Base-by-base conservation (phyloP, 208 protist species). In the Trypanosoma avium region DNA sequence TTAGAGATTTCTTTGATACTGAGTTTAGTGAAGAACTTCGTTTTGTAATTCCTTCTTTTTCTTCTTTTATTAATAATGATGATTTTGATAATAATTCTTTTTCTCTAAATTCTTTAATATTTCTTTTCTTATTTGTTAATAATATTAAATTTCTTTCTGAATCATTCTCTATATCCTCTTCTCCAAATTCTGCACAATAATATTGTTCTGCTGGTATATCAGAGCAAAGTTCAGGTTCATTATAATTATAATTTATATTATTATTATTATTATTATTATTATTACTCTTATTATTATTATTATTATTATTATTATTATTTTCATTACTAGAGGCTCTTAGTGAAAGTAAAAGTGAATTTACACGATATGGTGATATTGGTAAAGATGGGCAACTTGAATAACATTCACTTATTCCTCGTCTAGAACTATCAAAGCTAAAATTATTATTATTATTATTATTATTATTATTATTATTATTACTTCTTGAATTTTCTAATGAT, bases 201-300 rank as follows among this genome's bases (percentile, higher is more conserved):
- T 68, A 68, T 21, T 60, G 62, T 21, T 60, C 62, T 15, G 62
- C 62, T 10, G 53, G 19, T 24, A 68, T 45, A 27, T 68, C 62
- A 0, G 52, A 10, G 43, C 49, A 68, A 35, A 60, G 36, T 10
- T 59, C 50, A 9, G 33, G 22, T 22, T 47, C 48, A 0, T 24
- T 9, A 32, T 15, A 46, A 27, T 38, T n/a, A 50, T 30, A 24
- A 15, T 15, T 42, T n/a, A 13, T 15, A 42, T n/a, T 42, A 42
- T 15, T 9, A 5, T 5, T 38, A 42, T 9, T 42, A 8, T n/a
- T n/a, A n/a, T n/a, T n/a, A n/a, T n/a, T n/a, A n/a, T n/a, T n/a
- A n/a, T n/a, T n/a, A n/a, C n/a, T n/a, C n/a, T n/a, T n/a, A n/a
- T n/a, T n/a, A n/a, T n/a, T n/a, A n/a, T n/a, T n/a, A n/a, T n/a